Conservation (phyloP, 1,139 yeast genomes). For the Lodderomyces elongisporus region DNA sequence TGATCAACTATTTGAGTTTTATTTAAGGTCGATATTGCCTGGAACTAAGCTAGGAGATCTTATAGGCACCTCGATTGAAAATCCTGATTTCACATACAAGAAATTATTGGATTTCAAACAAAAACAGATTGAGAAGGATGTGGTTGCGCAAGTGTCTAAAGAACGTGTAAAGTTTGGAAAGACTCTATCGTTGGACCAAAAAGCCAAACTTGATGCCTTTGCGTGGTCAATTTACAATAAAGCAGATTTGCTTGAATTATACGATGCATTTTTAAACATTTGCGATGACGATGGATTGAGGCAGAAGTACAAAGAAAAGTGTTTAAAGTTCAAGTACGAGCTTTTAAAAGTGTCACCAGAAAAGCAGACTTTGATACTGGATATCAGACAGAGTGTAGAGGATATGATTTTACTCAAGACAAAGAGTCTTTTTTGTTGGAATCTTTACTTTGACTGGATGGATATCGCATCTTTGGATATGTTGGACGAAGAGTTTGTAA, state of each 20-base stretch:
- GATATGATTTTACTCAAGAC: conserved; percentile 71
- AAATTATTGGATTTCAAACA: conserved; percentile 46
- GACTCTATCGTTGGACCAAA: conserved; percentile 27
- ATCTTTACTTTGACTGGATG: conserved; percentile 67
- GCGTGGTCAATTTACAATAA: conserved; percentile 47
- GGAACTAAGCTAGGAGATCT: conserved; percentile 55
- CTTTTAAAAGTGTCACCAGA: conserved; percentile 46
- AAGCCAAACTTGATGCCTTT: conserved; percentile 30
- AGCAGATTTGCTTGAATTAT: conserved; percentile 51
- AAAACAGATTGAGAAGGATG: conserved; percentile 34
- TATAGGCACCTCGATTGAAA: conserved; percentile 47
- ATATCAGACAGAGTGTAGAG: conserved; percentile 54
- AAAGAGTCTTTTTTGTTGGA: conserved; percentile 66
- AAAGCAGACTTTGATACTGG: conserved; percentile 25
- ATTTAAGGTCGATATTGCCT: conserved; percentile 55
- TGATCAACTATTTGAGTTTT: conserved; percentile 36
- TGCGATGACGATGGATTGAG: conserved; percentile 62
- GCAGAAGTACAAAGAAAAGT: conserved; percentile 53
- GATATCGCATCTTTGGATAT: conserved; percentile 51
- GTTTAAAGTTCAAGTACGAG: conserved; percentile 53
- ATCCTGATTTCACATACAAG: conserved; percentile 45
- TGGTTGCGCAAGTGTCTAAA: conserved; percentile 24
- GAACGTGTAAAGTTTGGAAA: conserved; percentile 40
- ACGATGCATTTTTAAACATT: conserved; percentile 52
- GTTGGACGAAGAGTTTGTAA: conserved; percentile 44